Base-by-base conservation (phyloP, 352 stramenopile species). In the Phytophthora crassamura region DNA sequence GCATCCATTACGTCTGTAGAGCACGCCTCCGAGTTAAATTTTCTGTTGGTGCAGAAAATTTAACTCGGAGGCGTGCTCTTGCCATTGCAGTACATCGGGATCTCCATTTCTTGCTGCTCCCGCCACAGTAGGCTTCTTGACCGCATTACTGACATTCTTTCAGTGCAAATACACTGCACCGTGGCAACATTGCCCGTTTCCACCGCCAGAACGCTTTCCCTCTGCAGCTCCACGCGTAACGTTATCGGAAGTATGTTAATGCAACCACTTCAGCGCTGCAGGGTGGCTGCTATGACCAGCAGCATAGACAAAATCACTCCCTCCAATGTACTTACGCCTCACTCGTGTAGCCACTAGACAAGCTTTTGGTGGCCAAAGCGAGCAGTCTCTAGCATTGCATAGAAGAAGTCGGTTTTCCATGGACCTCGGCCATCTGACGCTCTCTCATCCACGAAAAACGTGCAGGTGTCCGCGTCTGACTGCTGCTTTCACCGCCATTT, bases 381-480 rank as follows among this genome's bases (percentile, higher is more conserved):
- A n/a, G n/a, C n/a, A 52, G 45, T 30, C n/a, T 32, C 3, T 11
- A 39, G 15, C 15, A 52, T 52, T 7, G 45, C 32, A 52, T 39
- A 3, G 7, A 28, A 14, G 25, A 52, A 52, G 25, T 39, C 45
- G 14, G 45, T 18, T 52, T 9, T 20, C 30, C 45, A 52, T 7
- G 45, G 45, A 5, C 45, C 45, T 11, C 16, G 30, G 11, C 7
- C 45, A n/a, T n/a, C n/a, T n/a, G n/a, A n/a, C n/a, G n/a, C n/a
- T n/a, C 7, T n/a, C 18, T 20, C 45, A 52, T 52, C 45, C 28
- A 52, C 45, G 28, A 40, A 52, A 30, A 16, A 30, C 45, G n/a
- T 52, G 45, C 7, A 11, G 22, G n/a, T 32, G 25, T 28, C 45
- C 45, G 39, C n/a, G 14, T 28, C 25, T 6, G 9, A 15, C 45